Evolutionary conservation across 2,329 filamentous ascomycete genomes (phyloP), one percentile per base, ranked within the genome.

Genomic region (Conoideocrella luteorostrata): DNA sequence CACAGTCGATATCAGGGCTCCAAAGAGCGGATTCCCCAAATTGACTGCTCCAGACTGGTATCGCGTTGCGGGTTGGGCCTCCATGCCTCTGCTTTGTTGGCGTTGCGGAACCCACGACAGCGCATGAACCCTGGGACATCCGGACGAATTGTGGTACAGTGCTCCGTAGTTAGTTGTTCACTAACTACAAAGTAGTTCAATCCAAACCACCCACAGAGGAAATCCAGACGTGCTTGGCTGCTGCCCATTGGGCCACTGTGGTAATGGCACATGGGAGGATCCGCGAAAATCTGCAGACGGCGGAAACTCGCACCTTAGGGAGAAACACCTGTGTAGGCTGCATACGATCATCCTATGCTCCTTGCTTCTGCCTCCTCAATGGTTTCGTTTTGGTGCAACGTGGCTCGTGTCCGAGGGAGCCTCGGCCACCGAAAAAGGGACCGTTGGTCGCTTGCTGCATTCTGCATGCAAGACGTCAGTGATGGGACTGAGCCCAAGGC

Each of bases 331-430:
- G 6, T 32, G 29, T n/a, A 35, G 17, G 32, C 5, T 35, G 33
- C 33, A 35, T 33, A 9, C 30, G 21, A 37, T 37, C 7, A 9
- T 37, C 34, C 22, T 21, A 22, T 22, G n/a, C 12, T 7, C n/a
- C 7, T 18, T 39, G 12, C 23, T 13, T 11, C 21, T n/a, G 7
- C 21, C 3, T n/a, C 5, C 15, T 32, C 15, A 17, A 17, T n/a
- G 7, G 4, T 4, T 33, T 17, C n/a, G n/a, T n/a, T 17, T 17
- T 33, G 30, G 30, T 18, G 60, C 60, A 61, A 62, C 60, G 60
- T 63, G 60, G 60, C 60, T 57, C 56, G 55, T 50, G 49, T 59
- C 51, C 52, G 33, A 17, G 32, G 11, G 18, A 28, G 24, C 15
- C 23, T 32, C 20, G 11, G 41, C n/a, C 21, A 26, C 24, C 34